Percentiles rank a stretch among this genome's conserved stretches.
These are phyloP conservation scores for Tremellales sp. DNA, from an alignment of 1,284 basidiomycete species.

Conservation along the genomic window DNA sequence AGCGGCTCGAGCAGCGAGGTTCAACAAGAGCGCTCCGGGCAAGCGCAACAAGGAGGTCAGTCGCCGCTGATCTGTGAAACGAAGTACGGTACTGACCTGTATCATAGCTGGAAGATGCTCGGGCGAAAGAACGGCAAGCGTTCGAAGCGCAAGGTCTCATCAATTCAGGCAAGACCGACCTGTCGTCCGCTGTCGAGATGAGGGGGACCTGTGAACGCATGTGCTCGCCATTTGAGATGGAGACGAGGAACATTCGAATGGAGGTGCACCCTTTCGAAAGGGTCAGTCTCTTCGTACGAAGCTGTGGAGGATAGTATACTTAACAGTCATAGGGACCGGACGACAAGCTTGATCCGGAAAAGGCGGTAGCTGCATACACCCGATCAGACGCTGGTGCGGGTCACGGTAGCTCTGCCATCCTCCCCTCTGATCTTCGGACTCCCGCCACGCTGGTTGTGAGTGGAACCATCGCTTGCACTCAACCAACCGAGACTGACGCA, in stretches of 20 bases:
- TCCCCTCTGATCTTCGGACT: constrained; percentile 89
- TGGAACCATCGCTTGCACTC: constrained; percentile 11
- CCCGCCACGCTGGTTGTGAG: constrained; percentile 72
- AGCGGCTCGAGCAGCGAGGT: constrained; percentile 42
- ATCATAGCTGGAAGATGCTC: constrained; percentile 52
- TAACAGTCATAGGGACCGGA: constrained; percentile 28
- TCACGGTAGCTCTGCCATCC: constrained; percentile 52
- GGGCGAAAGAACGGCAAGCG: constrained; percentile 67
- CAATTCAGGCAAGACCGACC: constrained; percentile 74
- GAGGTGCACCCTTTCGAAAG: constrained; percentile 83
- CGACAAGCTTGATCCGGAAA: constrained; percentile 71
- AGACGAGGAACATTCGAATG: constrained; percentile 83
- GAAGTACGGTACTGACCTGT: neutral
- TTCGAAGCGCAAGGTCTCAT: constrained; percentile 83
- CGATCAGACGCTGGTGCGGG: constrained; percentile 71
- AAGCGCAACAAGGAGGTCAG: constrained; percentile 47
- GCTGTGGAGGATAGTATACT: neutral
- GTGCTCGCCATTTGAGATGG: constrained; percentile 91
- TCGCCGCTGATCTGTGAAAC: neutral
- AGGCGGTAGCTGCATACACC: constrained; percentile 92
- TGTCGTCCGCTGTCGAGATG: constrained; percentile 84
- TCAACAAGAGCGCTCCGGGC: constrained; percentile 42
- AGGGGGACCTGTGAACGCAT: constrained; percentile 87
- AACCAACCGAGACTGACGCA: too few relatives aligned
- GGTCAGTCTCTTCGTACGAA: constrained; percentile 53